Evolutionary conservation across 2,329 filamentous ascomycete genomes (phyloP), one percentile per base, ranked within the genome.

Genomic region (Epichloe bromicola): DNA sequence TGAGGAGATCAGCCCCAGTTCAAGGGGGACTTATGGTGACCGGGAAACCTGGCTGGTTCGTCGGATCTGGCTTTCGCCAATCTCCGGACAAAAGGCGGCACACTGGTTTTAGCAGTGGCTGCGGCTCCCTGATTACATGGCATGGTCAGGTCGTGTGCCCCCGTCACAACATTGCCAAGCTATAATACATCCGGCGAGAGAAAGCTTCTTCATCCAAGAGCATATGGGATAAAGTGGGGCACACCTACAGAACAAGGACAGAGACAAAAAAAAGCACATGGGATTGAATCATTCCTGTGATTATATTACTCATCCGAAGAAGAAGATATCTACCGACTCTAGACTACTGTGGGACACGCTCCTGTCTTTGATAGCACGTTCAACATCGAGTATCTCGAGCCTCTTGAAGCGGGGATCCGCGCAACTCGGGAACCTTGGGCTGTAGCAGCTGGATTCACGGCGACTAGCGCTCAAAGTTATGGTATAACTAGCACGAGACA

Each of bases 401-500:
- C 33, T 63, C 64, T 63, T 63, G 61, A 63, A 60, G 63, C 67
- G 64, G 66, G 34, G 34, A 37, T 41, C 63, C 51, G 57, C 58
- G 61, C 58, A 69, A 67, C 64, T 66, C 70, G 62, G 67, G 59
- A 65, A 67, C 73, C 34, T 52, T 45, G 36, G 50, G 51, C 73
- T 74, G 72, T 75, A 76, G 70, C 73, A 71, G 54, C 55, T 52
- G 70, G 69, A 70, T 68, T 71, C 66, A 71, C 70, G 74, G 75
- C 74, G 74, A 72, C 72, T 78, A 78, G 76, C 74, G 74, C 75
- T 74, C 73, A 69, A 74, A 70, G 71, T 71, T 72, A 80, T 76
- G 78, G 79, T 77, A 77, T 79, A 79, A 77, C 79, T 85, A 86
- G 82, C 68, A 69, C 69, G 68, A 66, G 58, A 65, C 63, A 66